These are phyloP conservation scores for Salix arbutifolia DNA, from an alignment of 345 rosid genomes.

Conservation along the genomic window DNA sequence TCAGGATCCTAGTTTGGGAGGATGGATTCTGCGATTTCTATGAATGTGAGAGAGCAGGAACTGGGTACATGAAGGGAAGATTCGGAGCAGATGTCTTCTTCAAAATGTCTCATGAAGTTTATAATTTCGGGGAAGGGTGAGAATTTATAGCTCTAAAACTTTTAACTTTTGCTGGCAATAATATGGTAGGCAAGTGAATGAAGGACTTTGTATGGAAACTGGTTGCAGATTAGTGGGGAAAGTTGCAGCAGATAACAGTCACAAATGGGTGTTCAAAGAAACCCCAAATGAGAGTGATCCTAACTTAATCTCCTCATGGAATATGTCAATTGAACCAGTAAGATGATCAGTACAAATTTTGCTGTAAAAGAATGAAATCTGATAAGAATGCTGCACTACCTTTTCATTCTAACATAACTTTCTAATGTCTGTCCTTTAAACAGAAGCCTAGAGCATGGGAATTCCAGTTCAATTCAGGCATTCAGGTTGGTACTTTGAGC, in stretches of 20 bases:
- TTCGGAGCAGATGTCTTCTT: constrained; percentile 69
- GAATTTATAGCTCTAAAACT: background rate
- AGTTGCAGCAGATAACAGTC: constrained; percentile 72
- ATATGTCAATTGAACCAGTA: constrained; percentile 55
- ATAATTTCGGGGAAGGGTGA: constrained; percentile 73
- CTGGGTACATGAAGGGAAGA: constrained; percentile 41
- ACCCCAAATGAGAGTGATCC: constrained; percentile 43
- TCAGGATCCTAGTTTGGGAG: constrained; percentile 80
- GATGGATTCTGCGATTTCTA: constrained; percentile 67
- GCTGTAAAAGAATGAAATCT: background rate
- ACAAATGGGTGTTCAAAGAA: constrained; percentile 63
- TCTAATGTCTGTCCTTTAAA: constrained; percentile 1
- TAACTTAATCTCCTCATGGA: constrained; percentile 47
- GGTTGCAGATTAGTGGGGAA: constrained; percentile 60
- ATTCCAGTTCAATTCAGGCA: constrained; percentile 60
- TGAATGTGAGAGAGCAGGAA: constrained; percentile 49
- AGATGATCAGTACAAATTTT: constrained; percentile 16
- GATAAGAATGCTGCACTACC: background rate
- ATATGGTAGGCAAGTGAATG: background rate
- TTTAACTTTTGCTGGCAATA: background rate
- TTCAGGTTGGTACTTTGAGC: constrained; percentile 42
- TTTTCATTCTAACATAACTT: background rate
- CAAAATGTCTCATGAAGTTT: constrained; percentile 80
- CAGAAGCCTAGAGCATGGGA: constrained; percentile 79
- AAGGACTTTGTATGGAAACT: background rate